Conservation (phyloP, 495 filamentous ascomycete species). For the Aspergillus bertholletiae region DNA sequence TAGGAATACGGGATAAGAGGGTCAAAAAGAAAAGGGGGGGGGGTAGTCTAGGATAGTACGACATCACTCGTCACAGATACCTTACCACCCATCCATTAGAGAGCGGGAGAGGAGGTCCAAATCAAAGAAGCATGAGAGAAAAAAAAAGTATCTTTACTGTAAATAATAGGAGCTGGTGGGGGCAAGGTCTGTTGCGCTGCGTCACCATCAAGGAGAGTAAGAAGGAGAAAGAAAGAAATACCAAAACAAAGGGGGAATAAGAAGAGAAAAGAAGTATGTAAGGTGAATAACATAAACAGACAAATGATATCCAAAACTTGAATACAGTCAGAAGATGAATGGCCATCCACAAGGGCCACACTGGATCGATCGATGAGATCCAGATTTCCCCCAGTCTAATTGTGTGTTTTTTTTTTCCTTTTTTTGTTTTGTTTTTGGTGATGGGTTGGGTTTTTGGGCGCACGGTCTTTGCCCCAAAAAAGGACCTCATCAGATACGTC, state of each 20-base stretch:
- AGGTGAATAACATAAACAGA: conserved; percentile 7
- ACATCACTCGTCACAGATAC: conserved; percentile 28
- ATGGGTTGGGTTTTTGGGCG: no score
- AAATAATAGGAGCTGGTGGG: conserved; percentile 21
- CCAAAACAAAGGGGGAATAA: conserved; percentile 29
- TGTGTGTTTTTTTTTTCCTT: conserved; percentile 3
- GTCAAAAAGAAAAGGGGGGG: conserved; percentile 14
- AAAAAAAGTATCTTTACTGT: no score
- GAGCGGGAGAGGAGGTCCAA: conserved; percentile 13
- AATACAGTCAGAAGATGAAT: conserved; percentile 22
- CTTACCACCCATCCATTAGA: conserved; percentile 34
- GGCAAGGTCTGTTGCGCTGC: conserved; percentile 14
- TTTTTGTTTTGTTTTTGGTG: no score
- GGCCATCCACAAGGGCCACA: not conserved
- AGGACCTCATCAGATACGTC: not conserved
- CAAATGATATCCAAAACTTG: conserved; percentile 10
- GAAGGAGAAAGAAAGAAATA: conserved; percentile 4
- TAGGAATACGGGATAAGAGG: conserved; percentile 12
- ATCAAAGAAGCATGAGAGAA: conserved; percentile 17
- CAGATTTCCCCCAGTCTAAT: not conserved
- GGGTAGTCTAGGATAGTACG: conserved; percentile 16
- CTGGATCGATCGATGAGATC: not conserved
- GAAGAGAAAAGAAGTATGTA: conserved; percentile 10
- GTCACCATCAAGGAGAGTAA: conserved; percentile 27
- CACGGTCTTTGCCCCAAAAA: no score